A percentile compares a stretch with the other conserved stretches of the same genome.
phyloP scores from a whole-genome alignment of 306 rosid species.

The Vigna hirtella region DNA sequence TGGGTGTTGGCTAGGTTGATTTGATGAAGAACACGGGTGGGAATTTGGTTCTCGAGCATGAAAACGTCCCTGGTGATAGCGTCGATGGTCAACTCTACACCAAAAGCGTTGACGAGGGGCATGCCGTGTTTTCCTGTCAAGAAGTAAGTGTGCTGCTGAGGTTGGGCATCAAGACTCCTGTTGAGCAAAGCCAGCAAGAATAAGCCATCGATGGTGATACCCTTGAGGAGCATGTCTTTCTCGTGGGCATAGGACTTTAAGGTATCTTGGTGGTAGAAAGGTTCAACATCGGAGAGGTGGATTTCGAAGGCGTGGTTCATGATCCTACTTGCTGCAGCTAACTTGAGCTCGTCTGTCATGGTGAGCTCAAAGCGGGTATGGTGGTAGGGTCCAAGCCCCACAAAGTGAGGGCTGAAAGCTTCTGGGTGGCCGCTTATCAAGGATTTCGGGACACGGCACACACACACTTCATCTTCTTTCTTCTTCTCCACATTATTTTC shows the following conservation, averaged over 20 bases:
- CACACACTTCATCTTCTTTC: neutral
- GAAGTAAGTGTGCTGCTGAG: neutral
- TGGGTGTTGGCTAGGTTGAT: neutral
- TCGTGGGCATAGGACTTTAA: neutral
- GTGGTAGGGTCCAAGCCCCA: conserved; percentile 39
- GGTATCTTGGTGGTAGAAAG: neutral
- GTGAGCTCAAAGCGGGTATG: neutral
- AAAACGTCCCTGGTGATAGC: conserved; percentile 9
- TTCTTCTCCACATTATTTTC: neutral
- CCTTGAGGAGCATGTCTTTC: neutral
- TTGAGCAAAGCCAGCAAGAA: neutral
- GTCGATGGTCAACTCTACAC: conserved; percentile 31
- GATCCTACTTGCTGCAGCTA: conserved; percentile 8
- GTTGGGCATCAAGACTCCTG: neutral
- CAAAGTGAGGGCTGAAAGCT: conserved; percentile 39
- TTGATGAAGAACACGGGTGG: neutral
- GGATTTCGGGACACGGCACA: conserved; percentile 36
- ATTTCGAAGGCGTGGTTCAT: neutral
- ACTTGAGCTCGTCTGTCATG: neutral
- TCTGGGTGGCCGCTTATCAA: conserved; percentile 25
- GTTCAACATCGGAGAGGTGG: neutral
- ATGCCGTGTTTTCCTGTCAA: neutral
- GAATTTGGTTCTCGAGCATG: conserved; percentile 40
- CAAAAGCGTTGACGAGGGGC: conserved; percentile 11
- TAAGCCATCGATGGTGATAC: neutral